Evolutionary conservation across 805 yeast species (phyloP).

Genomic region (Metschnikowia picachoensis): DNA sequence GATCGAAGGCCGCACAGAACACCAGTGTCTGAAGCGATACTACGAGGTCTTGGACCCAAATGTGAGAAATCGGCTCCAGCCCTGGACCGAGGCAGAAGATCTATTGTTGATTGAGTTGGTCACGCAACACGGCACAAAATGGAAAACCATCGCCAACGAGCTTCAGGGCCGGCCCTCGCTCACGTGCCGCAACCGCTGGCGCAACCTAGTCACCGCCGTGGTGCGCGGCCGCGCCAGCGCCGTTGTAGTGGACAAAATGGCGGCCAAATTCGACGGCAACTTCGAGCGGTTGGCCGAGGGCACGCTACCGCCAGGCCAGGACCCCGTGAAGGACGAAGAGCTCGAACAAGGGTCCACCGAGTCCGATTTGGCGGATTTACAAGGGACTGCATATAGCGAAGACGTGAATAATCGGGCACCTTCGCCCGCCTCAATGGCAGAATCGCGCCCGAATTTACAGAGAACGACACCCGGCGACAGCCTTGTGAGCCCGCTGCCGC

Average conservation of each 20-base stretch:
- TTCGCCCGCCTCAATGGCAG: too few relatives aligned
- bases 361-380: background rate
- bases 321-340: background rate
- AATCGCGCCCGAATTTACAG: too few relatives aligned
- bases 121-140: conserved; percentile 73
- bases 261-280: conserved; percentile 7
- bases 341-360: background rate
- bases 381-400: background rate
- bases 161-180: conserved; percentile 80
- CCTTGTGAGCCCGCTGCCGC: conserved; percentile 10
- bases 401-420: too few relatives aligned
- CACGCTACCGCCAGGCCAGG: background rate
- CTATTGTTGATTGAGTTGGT: conserved; percentile 62
- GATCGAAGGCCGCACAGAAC: conserved; percentile 85
- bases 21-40: conserved; percentile 90
- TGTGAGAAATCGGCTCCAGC: conserved; percentile 69
- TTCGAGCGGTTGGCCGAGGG: conserved; percentile 3
- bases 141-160: conserved; percentile 75
- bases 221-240: conserved; percentile 61
- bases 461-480: too few relatives aligned
- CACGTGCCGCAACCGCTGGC: conserved; percentile 90
- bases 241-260: conserved; percentile 56
- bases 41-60: conserved; percentile 83
- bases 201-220: conserved; percentile 75
- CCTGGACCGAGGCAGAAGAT: conserved; percentile 82